Evolutionary conservation across 495 filamentous ascomycete genomes (phyloP), one percentile per base, ranked within the genome.

Genomic region (Aspergillus campestris): DNA sequence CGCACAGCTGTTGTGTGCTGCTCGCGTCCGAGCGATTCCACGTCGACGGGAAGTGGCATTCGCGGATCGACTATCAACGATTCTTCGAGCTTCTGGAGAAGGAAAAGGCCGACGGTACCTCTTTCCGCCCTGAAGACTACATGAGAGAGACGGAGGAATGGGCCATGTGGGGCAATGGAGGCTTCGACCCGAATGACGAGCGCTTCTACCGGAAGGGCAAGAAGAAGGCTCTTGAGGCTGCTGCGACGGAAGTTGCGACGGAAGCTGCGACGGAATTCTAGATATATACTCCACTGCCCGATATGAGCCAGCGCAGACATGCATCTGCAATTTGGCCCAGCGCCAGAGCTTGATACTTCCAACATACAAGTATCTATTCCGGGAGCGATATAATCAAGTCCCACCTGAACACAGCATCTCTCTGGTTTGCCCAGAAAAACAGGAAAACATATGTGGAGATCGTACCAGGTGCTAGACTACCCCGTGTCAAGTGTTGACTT

Each of bases 161-260:
- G 91, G 91, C 91, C 14, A 78, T 78, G n/a, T 96, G 87, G 86
- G 91, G 91, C 0, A 81, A 86, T 38, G 90, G 91, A 3, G 91
- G 91, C 1, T 97, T 97, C 59, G 86, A 97, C 70, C 91, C 91
- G 1, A 74, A 83, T 34, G 91, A 97, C 67, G 73, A 81, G 65
- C 79, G 91, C 50, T 88, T 95, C 29, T 80, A 85, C 60, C 74
- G 79, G 45, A 95, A 92, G 64, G 88, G 89, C 28, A 83, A 51
- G 28, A 56, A 55, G 48, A 62, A 63, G 45, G 45, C 18, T 8
- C 24, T 45, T 8, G 12, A 45, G 34, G 35, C 40, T 30, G 40
- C 42, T 7, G 37, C 15, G 12, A 7, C 38, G n/a, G n/a, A n/a
- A 14, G 38, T 24, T 18, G 27, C 14, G 24, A 12, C 27, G 12